A percentile compares a stretch with the other conserved stretches of the same genome.
These are phyloP conservation scores for Pseudocercospora fijiensis DNA, from an alignment of 2,329 filamentous ascomycete species.

Conservation along the genomic window DNA sequence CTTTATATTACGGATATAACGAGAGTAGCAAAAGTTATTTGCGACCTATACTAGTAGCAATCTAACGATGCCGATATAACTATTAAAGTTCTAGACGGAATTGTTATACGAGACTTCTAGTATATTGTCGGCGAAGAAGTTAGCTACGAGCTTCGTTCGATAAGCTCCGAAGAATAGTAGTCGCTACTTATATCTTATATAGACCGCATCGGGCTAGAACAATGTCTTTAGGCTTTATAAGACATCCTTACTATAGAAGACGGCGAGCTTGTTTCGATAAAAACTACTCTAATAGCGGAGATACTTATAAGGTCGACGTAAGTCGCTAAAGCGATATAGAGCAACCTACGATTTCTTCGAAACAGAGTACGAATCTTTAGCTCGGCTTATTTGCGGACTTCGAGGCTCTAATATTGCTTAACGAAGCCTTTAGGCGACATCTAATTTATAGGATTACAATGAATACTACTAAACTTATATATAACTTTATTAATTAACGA, in stretches of 20 bases:
- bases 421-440: not conserved
- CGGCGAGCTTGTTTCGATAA: not conserved
- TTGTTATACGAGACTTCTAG: too few relatives aligned
- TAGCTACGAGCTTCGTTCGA: not conserved
- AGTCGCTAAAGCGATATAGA: not conserved
- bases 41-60: not conserved
- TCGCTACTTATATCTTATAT: not conserved
- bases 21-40: not conserved
- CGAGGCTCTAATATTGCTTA: not conserved
- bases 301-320: not conserved
- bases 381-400: not conserved
- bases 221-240: not conserved
- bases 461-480: too few relatives aligned
- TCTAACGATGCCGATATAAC: not conserved
- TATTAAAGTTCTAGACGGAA: not conserved
- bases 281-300: not conserved
- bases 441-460: too few relatives aligned
- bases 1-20: not conserved
- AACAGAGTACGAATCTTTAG: not conserved
- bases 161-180: constrained; percentile 2
- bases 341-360: not conserved
- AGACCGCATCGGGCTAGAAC: not conserved
- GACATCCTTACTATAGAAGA: not conserved
- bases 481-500: too few relatives aligned
- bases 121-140: too few relatives aligned